Evolutionary conservation across 106 monocot genomes (phyloP).

Genomic region (Posidonia australis): DNA sequence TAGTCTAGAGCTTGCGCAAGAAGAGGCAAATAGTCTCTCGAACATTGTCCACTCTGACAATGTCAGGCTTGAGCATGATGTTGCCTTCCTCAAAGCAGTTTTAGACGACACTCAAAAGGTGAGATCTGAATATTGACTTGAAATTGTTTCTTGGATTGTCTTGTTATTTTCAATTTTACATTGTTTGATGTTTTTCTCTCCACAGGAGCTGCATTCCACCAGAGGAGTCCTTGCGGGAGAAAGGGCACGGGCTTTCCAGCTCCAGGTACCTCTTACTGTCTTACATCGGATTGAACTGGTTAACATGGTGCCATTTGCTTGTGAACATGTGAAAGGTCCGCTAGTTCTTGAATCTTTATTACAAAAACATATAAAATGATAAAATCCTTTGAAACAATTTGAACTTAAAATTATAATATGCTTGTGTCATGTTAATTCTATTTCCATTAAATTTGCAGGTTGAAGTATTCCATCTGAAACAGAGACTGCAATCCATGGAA

Average conservation of each 20-base stretch:
- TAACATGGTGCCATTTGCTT: background rate
- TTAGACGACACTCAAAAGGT: constrained; percentile 95
- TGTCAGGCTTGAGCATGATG: constrained; percentile 89
- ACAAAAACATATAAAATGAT: too few species aligned
- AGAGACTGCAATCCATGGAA: constrained; percentile 71
- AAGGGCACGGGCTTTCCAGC: constrained; percentile 83
- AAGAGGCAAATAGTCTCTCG: constrained; percentile 85
- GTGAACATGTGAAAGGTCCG: background rate
- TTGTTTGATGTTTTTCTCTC: background rate
- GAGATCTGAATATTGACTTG: background rate
- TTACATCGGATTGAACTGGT: background rate
- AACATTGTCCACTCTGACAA: constrained; percentile 84
- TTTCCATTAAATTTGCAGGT: constrained; percentile 36
- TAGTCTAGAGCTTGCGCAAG: constrained; percentile 67
- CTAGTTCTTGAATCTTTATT: too few species aligned
- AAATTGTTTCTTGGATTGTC: background rate
- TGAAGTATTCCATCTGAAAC: constrained; percentile 91
- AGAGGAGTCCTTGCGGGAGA: constrained; percentile 90
- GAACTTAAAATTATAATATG: background rate
- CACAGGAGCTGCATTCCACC: constrained; percentile 84
- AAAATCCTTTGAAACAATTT: too few species aligned
- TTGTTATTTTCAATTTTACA: background rate
- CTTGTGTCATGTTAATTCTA: background rate
- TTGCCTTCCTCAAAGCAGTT: constrained; percentile 91
- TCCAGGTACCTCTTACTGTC: constrained; percentile 47